Evolutionary conservation across 2,329 filamentous ascomycete species (phyloP), one percentile per base, ranked within the genome.

Genomic region (Camillea tinctor): DNA sequence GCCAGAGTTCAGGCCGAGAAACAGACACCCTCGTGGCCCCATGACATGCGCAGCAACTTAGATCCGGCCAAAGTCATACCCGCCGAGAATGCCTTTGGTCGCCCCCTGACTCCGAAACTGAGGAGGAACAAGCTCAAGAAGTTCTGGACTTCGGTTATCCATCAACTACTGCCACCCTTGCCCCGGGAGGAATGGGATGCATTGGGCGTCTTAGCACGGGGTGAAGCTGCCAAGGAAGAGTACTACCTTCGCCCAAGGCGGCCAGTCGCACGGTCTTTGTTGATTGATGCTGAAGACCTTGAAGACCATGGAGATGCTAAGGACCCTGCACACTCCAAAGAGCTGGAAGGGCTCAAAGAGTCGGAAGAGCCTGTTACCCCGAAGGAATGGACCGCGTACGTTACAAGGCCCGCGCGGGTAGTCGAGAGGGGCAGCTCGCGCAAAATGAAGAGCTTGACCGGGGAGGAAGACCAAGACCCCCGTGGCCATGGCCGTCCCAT

Each of bases 81-180:
- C 0, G 66, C 73, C 15, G 69, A 71, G 44, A 84, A 82, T 54
- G 74, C 77, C 5, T 88, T 83, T 80, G 83, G 81, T 1, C 76
- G 77, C 1, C 78, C 79, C 0, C 71, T 80, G 1, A 60, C 75
- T 2, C 64, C 73, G 4, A 78, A 72, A 50, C 67, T 80, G 0
- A 66, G 73, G 7, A 74, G 76, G n/a, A 76, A 76, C 9, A 81
- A 81, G 60, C 67, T 74, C 52, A 79, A 75, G 24, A 75, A 72
- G 21, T 82, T 80, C 74, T 88, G 83, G 81, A 77, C 72, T 44
- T 59, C 59, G 3, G 68, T 76, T 17, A 73, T 80, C 0, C 70
- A 77, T 13, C 82, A 80, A 60, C 62, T 86, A 6, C 73, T 84
- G 66, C 82, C 84, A n/a, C 86, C 86, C 0, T 60, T 88, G 17